A percentile compares a stretch with the other conserved stretches of the same genome.
These are phyloP conservation scores for Diplodia mutila DNA, from an alignment of 2,329 filamentous ascomycete genomes.

Conservation along the genomic window DNA sequence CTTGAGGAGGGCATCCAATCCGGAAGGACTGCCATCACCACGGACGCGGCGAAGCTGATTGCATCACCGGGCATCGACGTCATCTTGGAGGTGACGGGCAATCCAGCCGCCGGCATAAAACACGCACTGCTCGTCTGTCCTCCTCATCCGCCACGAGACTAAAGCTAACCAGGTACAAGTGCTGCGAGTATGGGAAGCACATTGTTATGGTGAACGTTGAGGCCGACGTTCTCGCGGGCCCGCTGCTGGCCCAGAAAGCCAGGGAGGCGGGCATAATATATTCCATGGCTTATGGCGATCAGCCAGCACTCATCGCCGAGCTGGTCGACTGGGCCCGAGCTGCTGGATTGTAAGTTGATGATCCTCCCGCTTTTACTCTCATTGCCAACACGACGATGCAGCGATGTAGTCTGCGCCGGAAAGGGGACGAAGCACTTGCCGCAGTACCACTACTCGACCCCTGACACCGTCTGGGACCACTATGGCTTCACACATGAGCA, in stretches of 20 bases:
- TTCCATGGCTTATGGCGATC: constrained; percentile 53
- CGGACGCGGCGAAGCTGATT: constrained; percentile 49
- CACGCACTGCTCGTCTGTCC: constrained; percentile 42
- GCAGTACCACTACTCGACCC: constrained; percentile 52
- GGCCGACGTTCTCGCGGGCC: constrained; percentile 51
- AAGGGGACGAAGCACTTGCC: constrained; percentile 54
- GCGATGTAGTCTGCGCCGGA: constrained; percentile 49
- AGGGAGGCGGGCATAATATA: constrained; percentile 53
- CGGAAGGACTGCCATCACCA: constrained; percentile 49
- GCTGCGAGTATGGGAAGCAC: constrained; percentile 54
- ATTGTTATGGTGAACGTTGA: constrained; percentile 56
- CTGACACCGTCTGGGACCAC: constrained; percentile 53
- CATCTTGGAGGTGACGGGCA: constrained; percentile 51
- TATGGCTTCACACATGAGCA: constrained; percentile 54
- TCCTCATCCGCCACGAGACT: not conserved
- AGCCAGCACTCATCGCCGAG: constrained; percentile 51
- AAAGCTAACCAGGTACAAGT: constrained; percentile 27
- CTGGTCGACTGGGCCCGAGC: constrained; percentile 51
- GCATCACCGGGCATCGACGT: constrained; percentile 50
- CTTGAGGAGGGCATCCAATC: constrained; percentile 35
- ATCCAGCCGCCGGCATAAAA: constrained; percentile 49
- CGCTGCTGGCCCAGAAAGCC: constrained; percentile 47
- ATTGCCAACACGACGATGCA: not conserved
- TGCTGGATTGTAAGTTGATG: constrained; percentile 40
- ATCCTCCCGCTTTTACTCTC: too few species aligned